A percentile compares a stretch with the other conserved stretches of the same genome.
Conservation (phyloP, 1,284 basidiomycete genomes). For the Melampsora americana region DNA sequence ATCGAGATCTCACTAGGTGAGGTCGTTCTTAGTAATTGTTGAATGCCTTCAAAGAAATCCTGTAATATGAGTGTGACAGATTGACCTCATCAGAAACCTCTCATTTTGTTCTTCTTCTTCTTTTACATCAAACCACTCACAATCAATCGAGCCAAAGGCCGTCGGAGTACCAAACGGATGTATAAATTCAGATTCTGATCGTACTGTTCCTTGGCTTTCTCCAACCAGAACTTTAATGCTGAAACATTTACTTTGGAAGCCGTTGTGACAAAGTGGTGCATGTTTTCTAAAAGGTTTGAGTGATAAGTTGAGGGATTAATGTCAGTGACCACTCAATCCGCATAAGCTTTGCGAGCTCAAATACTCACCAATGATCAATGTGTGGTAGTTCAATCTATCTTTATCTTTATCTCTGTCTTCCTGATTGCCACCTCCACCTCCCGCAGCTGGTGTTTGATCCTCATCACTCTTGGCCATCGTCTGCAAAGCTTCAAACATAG, state of each 20-base stretch:
- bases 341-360: background rate
- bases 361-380: conserved; percentile 83
- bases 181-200: conserved; percentile 82
- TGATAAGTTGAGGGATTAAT: no score
- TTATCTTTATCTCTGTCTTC: conserved; percentile 66
- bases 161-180: conserved; percentile 77
- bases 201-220: conserved; percentile 75
- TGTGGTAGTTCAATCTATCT: conserved; percentile 90
- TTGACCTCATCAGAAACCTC: background rate
- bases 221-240: conserved; percentile 64
- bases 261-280: conserved; percentile 86
- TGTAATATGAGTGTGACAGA: conserved; percentile 54
- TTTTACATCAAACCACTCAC: conserved; percentile 59
- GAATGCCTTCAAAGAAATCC: conserved; percentile 93
- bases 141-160: conserved; percentile 81
- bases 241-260: conserved; percentile 65
- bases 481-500: conserved; percentile 87
- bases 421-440: conserved; percentile 60
- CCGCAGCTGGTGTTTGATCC: conserved; percentile 57
- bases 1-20: conserved; percentile 74
- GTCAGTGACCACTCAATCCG: no score
- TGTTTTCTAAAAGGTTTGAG: conserved; percentile 69
- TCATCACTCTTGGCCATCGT: conserved; percentile 90
- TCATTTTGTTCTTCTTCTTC: no score
- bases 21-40: conserved; percentile 75